These are phyloP conservation scores for Talinum fruticosum DNA, from an alignment of 148 eudicot genomes.

Conservation along the genomic window DNA sequence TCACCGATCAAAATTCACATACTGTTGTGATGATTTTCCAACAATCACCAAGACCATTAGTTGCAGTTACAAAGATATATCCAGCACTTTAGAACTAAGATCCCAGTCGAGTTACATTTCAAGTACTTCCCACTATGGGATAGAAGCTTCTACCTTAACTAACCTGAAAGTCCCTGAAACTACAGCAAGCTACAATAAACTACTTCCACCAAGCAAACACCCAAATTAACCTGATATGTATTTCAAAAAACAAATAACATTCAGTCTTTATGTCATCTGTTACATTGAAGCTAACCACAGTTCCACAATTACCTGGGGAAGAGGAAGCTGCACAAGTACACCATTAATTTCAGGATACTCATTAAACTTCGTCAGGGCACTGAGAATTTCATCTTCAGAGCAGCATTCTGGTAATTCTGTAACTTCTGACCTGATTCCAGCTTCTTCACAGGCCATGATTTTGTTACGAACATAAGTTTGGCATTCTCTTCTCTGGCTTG, in stretches of 20 bases:
- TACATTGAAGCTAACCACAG: not conserved
- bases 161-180: no score
- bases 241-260: no score
- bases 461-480: slow-evolving; percentile 76
- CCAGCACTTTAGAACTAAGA: no score
- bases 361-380: slow-evolving; percentile 45
- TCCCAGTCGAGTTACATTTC: no score
- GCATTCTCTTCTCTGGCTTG: slow-evolving; percentile 65
- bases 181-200: no score
- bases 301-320: slow-evolving; percentile 53
- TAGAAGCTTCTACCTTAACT: no score
- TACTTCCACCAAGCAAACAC: no score
- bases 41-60: no score
- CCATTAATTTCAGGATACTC: slow-evolving; percentile 68
- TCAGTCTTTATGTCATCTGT: not conserved
- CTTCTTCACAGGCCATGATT: slow-evolving; percentile 64
- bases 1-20: no score
- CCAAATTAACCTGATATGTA: no score
- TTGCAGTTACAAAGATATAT: not conserved
- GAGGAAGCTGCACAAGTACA: slow-evolving; percentile 83
- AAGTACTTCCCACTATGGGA: no score
- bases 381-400: slow-evolving; percentile 51
- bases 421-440: slow-evolving; percentile 56
- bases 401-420: slow-evolving; percentile 50
- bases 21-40: no score